These are phyloP conservation scores for Fragosphaeria purpurea DNA, from an alignment of 2,329 filamentous ascomycete genomes.

Conservation along the genomic window DNA sequence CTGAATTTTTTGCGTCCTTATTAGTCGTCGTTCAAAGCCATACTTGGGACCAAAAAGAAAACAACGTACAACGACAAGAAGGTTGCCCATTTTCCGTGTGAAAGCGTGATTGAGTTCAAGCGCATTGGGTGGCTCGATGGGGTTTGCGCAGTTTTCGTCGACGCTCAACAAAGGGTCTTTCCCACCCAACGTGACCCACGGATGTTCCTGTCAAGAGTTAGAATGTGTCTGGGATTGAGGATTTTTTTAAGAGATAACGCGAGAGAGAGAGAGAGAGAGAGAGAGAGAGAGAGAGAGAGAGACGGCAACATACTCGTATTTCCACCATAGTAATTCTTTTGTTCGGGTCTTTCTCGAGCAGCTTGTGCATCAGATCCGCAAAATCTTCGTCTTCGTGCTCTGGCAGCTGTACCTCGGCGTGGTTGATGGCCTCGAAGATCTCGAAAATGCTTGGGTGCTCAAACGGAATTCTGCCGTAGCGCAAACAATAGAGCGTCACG, in stretches of 20 bases:
- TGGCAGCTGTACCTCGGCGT: slow-evolving; percentile 53
- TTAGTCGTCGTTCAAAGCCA: too few relatives aligned
- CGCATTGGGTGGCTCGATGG: slow-evolving; percentile 76
- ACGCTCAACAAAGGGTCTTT: slow-evolving; percentile 66
- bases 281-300: not conserved
- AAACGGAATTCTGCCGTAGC: slow-evolving; percentile 83
- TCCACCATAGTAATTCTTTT: slow-evolving; percentile 77
- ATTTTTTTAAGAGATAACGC: slow-evolving; percentile 3
- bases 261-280: slow-evolving; percentile 11
- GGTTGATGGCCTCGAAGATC: slow-evolving; percentile 79
- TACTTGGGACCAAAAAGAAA: too few relatives aligned
- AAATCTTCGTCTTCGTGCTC: slow-evolving; percentile 58
- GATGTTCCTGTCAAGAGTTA: slow-evolving; percentile 54
- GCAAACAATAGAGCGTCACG: slow-evolving; percentile 83
- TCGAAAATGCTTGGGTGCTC: slow-evolving; percentile 70
- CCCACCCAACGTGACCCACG: slow-evolving; percentile 82
- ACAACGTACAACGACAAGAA: slow-evolving; percentile 66
- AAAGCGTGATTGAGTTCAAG: slow-evolving; percentile 86
- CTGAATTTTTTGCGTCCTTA: slow-evolving; percentile 26
- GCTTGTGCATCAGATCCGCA: slow-evolving; percentile 58
- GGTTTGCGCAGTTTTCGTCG: slow-evolving; percentile 75
- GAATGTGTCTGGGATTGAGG: too few relatives aligned
- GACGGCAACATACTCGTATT: slow-evolving; percentile 54
- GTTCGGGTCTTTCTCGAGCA: slow-evolving; percentile 77
- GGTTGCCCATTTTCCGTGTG: slow-evolving; percentile 76